Conservation (phyloP, 2,329 filamentous ascomycete species). For the Fusarium sp. region DNA sequence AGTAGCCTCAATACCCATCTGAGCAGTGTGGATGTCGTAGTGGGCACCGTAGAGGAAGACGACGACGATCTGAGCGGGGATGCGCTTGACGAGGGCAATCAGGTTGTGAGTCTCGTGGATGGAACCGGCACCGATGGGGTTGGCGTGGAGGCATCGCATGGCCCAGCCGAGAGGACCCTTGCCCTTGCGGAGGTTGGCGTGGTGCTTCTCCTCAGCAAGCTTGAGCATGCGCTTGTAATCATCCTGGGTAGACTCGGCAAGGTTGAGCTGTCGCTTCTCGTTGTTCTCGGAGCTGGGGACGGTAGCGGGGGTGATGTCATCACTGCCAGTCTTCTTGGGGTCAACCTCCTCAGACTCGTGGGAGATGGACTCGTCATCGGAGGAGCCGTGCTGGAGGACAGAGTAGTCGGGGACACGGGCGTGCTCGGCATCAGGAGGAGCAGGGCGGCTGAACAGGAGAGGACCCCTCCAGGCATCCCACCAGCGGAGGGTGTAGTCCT, state of each 20-base stretch:
- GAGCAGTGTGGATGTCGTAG: constrained; percentile 86
- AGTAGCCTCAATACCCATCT: constrained; percentile 77
- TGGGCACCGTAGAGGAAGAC: constrained; percentile 79
- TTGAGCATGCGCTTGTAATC: constrained; percentile 73
- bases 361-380: constrained; percentile 56
- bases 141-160: constrained; percentile 80
- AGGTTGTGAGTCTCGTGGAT: constrained; percentile 83
- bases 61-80: constrained; percentile 75
- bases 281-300: constrained; percentile 47
- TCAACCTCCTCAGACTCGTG: constrained; percentile 30
- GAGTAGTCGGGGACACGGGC: constrained; percentile 80
- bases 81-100: constrained; percentile 70
- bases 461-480: constrained; percentile 74
- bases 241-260: constrained; percentile 59
- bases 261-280: constrained; percentile 59
- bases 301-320: constrained; percentile 50
- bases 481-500: constrained; percentile 74
- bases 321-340: constrained; percentile 33
- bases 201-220: constrained; percentile 68
- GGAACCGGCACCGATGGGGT: constrained; percentile 78
- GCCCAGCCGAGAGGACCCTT: constrained; percentile 83
- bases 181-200: constrained; percentile 72
- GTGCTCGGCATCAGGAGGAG: constrained; percentile 64
- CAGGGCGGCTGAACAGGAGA: constrained; percentile 71
- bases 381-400: constrained; percentile 75